phyloP scores from a whole-genome alignment of 768 basidiomycete genomes.

The Macrolepiota dolichaula region DNA sequence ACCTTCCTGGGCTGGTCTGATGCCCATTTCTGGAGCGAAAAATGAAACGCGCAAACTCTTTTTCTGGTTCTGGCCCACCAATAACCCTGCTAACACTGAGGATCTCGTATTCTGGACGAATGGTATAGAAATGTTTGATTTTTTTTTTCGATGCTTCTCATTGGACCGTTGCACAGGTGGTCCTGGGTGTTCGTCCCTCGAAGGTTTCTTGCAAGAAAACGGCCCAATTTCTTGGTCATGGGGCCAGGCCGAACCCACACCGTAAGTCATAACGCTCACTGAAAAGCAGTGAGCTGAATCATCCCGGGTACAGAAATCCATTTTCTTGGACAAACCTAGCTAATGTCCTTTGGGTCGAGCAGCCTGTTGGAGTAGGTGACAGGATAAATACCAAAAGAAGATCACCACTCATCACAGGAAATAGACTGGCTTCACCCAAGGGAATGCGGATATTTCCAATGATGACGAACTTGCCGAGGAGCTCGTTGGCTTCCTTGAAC shows the following conservation, averaged over 20 bases:
- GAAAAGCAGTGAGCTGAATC: neutral
- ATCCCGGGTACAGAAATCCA: slow-evolving; percentile 38
- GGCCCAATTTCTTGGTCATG: slow-evolving; percentile 70
- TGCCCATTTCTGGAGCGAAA: slow-evolving; percentile 59
- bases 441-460: slow-evolving; percentile 56
- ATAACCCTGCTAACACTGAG: slow-evolving; percentile 64
- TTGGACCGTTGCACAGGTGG: slow-evolving; percentile 62
- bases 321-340: slow-evolving; percentile 81
- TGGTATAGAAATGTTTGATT: slow-evolving; percentile 35
- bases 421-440: slow-evolving; percentile 68
- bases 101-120: slow-evolving; percentile 75
- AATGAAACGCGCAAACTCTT: slow-evolving; percentile 76
- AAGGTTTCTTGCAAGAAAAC: slow-evolving; percentile 72
- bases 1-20: slow-evolving; percentile 70
- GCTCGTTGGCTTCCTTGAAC: slow-evolving; percentile 61
- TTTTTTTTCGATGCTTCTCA: slow-evolving; percentile 16
- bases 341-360: slow-evolving; percentile 74
- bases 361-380: slow-evolving; percentile 77
- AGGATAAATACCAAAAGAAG: slow-evolving; percentile 52
- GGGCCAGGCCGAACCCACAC: slow-evolving; percentile 61
- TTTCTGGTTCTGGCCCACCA: slow-evolving; percentile 85
- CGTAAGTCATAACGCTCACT: slow-evolving; percentile 15
- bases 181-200: slow-evolving; percentile 73
- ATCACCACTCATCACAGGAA: slow-evolving; percentile 14
- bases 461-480: slow-evolving; percentile 48